Percentiles rank a stretch among this genome's conserved stretches.
These are phyloP conservation scores for Salix caprea DNA, from an alignment of 345 rosid genomes.

Conservation along the genomic window DNA sequence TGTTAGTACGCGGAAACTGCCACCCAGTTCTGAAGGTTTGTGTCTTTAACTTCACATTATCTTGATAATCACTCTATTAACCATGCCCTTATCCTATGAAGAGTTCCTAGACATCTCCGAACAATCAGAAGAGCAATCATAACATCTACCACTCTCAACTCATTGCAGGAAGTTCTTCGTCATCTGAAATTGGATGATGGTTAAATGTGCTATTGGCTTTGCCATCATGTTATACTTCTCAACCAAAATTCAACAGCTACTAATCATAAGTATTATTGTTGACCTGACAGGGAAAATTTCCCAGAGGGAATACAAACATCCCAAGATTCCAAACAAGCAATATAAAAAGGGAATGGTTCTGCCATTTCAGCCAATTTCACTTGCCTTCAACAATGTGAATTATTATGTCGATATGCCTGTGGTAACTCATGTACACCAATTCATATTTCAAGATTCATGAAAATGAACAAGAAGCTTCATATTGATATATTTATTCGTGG, in stretches of 20 bases:
- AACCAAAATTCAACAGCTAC: no score
- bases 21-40: constrained; percentile 8
- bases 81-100: no score
- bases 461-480: background rate
- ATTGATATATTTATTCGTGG: background rate
- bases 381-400: constrained; percentile 61
- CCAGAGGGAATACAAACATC: background rate
- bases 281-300: constrained; percentile 27
- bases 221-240: no score
- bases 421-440: constrained; percentile 33
- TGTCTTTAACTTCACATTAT: background rate
- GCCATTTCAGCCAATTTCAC: constrained; percentile 73
- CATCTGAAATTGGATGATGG: no score
- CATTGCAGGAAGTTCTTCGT: no score
- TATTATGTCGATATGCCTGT: constrained; percentile 79
- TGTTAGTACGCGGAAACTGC: background rate
- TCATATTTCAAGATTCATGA: background rate
- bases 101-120: no score
- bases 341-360: constrained; percentile 55
- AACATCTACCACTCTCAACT: no score
- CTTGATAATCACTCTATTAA: no score
- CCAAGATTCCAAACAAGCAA: constrained; percentile 6
- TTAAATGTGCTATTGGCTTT: no score
- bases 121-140: no score
- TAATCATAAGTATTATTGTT: background rate